Base-by-base conservation (phyloP, 2,329 filamentous ascomycete genomes). In the Hymenoscyphus repandus region DNA sequence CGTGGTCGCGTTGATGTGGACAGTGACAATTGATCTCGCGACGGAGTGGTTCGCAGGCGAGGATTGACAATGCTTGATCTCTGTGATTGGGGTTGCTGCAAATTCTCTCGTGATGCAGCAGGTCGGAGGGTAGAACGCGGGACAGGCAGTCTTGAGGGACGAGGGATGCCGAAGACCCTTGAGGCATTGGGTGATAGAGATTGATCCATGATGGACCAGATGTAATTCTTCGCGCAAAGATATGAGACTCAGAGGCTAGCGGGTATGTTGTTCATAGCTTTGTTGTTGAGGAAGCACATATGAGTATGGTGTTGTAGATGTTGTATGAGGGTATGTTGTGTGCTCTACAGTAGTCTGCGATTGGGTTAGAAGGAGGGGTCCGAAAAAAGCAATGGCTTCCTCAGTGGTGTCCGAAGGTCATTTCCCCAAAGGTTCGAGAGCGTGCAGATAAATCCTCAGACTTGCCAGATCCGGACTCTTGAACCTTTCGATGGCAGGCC, bases 81-180 rank as follows among this genome's bases (percentile, higher is more conserved):
- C 33, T 50, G 45, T 36, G 55, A 41, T 65, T 53, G 45, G 38
- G 55, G 38, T 65, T 53, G 69, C 62, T 69, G 69, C 27, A 76
- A 63, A 54, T 70, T 72, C 33, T 77, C 76, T 58, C 68, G 69
- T 7, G 75, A 77, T 6, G 67, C 71, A 45, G 74, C 69, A 13
- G 74, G 66, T 46, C 72, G 72, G 49, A 78, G 68, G 60, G 37
- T 61, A 58, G 38, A 69, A 67, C 39, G 70, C 52, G 72, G 76
- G 54, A 79, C 68, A 11, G 78, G 78, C 42, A 82, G 68, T 57
- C 74, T 73, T 18, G 78, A 81, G 39, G 72, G 70, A 40, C 77
- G 71, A 52, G 78, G 78, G 45, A 80, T 70, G 11, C 55, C 60
- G 44, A 60, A 64, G 15, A 61, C 61, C 33, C 53, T 56, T 27